Evolutionary conservation across 2,329 filamentous ascomycete genomes (phyloP).

Genomic region (Venturia nashicola): DNA sequence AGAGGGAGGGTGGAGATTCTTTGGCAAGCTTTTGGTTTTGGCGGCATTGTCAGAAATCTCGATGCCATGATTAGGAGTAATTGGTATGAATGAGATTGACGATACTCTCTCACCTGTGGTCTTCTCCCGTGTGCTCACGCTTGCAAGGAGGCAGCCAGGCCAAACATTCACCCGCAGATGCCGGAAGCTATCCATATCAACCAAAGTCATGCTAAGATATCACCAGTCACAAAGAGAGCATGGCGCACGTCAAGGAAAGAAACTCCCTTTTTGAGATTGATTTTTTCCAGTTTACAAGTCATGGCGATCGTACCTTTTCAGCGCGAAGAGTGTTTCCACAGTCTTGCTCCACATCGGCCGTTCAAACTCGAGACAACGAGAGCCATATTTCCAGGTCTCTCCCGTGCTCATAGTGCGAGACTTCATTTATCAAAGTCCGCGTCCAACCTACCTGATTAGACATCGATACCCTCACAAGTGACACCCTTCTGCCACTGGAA

Average conservation of each 20-base stretch:
- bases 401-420: neutral
- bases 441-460: constrained; percentile 35
- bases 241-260: neutral
- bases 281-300: neutral
- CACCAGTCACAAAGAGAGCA: too few relatives aligned
- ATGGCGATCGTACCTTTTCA: neutral
- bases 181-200: too few relatives aligned
- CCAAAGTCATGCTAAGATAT: too few relatives aligned
- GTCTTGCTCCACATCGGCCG: neutral
- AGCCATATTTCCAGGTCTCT: neutral
- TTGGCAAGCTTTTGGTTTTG: neutral
- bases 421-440: neutral
- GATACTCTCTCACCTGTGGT: neutral
- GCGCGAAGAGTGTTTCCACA: constrained; percentile 1
- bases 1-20: neutral
- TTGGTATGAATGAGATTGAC: too few relatives aligned
- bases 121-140: too few relatives aligned
- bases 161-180: too few relatives aligned
- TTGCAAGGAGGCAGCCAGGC: too few relatives aligned
- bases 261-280: constrained; percentile 2
- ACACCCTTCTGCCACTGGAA: constrained; percentile 78
- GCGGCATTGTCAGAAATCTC: neutral
- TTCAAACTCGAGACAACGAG: neutral
- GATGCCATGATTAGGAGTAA: neutral
- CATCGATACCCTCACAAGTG: constrained; percentile 74